These are phyloP conservation scores for Cadophora malorum DNA, from an alignment of 2,329 filamentous ascomycete species.

Conservation along the genomic window DNA sequence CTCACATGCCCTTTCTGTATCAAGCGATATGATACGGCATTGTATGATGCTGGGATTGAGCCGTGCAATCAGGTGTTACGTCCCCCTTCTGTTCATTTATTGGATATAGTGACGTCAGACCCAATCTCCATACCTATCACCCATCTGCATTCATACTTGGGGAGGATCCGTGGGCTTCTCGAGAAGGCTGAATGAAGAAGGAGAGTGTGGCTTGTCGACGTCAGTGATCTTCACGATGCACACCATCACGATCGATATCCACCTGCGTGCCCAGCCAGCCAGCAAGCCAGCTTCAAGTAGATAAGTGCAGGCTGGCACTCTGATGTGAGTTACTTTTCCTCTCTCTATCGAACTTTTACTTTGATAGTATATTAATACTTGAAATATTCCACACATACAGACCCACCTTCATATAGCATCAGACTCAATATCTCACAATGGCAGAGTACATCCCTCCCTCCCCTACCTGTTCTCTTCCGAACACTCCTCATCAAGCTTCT, in stretches of 20 bases:
- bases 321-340: not conserved
- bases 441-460: not conserved
- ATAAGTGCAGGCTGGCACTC: not conserved
- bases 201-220: conserved; percentile 11
- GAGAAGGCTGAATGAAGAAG: conserved; percentile 9
- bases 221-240: conserved; percentile 9
- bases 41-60: not conserved
- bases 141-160: not conserved
- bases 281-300: not conserved
- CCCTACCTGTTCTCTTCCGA: too few species aligned
- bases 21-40: not conserved
- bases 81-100: conserved; percentile 4
- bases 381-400: not conserved
- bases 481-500: not conserved
- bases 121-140: not conserved
- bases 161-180: not conserved
- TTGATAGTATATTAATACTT: not conserved
- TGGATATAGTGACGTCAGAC: conserved; percentile 11
- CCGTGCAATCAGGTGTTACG: not conserved
- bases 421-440: not conserved
- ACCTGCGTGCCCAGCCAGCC: not conserved
- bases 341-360: not conserved
- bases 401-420: not conserved
- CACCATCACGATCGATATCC: not conserved
- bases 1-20: not conserved